Conservation (phyloP, 768 basidiomycete species). For the Tulasnella sp. region DNA sequence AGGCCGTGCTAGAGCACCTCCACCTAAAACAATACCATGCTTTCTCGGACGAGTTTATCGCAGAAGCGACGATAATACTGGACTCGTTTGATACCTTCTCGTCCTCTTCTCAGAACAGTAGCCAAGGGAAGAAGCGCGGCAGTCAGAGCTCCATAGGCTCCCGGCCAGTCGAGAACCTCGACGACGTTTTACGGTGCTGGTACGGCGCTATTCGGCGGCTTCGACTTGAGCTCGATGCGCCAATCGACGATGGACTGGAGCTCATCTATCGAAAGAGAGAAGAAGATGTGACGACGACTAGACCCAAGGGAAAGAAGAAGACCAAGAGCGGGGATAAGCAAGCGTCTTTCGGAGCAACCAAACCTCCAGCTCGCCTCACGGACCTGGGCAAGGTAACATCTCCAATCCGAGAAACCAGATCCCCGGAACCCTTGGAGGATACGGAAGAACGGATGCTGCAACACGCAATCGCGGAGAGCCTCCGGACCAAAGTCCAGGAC, state of each 20-base stretch:
- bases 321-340: conserved; percentile 20
- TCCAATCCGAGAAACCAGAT: background rate
- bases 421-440: background rate
- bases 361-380: background rate
- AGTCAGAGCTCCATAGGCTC: background rate
- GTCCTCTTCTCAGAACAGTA: background rate
- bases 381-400: background rate
- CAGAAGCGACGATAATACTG: background rate
- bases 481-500: background rate
- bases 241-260: conserved; percentile 15
- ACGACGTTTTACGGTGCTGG: background rate
- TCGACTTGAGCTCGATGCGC: background rate
- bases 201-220: background rate
- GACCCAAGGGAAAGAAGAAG: background rate
- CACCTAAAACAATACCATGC: background rate
- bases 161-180: background rate
- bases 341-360: background rate
- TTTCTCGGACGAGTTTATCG: conserved; percentile 22
- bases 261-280: conserved; percentile 20
- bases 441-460: conserved; percentile 34
- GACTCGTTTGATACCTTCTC: conserved; percentile 1
- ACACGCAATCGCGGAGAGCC: conserved; percentile 32
- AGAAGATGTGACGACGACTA: background rate
- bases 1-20: background rate
- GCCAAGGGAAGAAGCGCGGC: background rate